phyloP scores from a whole-genome alignment of 768 basidiomycete species.

The Amanita inopinata region DNA sequence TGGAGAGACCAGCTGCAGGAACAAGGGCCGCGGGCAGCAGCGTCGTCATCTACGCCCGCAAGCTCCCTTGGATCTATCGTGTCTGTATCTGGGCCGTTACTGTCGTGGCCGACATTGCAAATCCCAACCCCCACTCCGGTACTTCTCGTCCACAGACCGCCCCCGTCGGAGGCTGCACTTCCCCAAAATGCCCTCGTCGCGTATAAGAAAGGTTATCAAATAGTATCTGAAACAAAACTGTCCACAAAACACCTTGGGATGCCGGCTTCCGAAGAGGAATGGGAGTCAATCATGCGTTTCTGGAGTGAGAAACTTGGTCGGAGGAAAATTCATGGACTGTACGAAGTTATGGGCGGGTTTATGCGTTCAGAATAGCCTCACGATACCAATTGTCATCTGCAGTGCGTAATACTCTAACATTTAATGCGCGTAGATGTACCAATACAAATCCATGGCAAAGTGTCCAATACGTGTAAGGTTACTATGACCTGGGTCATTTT shows the following conservation, averaged over 20 bases:
- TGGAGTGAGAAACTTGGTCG: constrained; percentile 64
- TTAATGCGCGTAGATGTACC: not conserved
- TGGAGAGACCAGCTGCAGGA: constrained; percentile 34
- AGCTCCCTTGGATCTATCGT: constrained; percentile 54
- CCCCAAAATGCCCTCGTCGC: constrained; percentile 35
- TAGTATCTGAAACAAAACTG: constrained; percentile 40
- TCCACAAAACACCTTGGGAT: constrained; percentile 44
- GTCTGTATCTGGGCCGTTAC: constrained; percentile 59
- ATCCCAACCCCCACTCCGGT: constrained; percentile 48
- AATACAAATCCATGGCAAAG: not conserved
- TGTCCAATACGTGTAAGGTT: too few relatives aligned
- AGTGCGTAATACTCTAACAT: not conserved
- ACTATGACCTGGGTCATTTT: too few relatives aligned
- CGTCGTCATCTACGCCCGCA: constrained; percentile 13
- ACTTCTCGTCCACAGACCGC: constrained; percentile 46
- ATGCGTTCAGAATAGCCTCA: too few relatives aligned
- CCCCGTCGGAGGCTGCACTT: constrained; percentile 35
- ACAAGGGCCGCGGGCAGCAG: constrained; percentile 8
- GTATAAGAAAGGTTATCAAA: constrained; percentile 51
- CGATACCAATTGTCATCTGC: too few relatives aligned
- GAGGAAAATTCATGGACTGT: constrained; percentile 51
- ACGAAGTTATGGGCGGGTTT: constrained; percentile 52
- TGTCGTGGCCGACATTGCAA: constrained; percentile 65
- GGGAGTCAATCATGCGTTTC: constrained; percentile 79
- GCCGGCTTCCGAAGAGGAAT: constrained; percentile 68